A percentile compares a stretch with the other conserved stretches of the same genome.
Conservation (phyloP, 345 rosid genomes). For the Turritis glabra region DNA sequence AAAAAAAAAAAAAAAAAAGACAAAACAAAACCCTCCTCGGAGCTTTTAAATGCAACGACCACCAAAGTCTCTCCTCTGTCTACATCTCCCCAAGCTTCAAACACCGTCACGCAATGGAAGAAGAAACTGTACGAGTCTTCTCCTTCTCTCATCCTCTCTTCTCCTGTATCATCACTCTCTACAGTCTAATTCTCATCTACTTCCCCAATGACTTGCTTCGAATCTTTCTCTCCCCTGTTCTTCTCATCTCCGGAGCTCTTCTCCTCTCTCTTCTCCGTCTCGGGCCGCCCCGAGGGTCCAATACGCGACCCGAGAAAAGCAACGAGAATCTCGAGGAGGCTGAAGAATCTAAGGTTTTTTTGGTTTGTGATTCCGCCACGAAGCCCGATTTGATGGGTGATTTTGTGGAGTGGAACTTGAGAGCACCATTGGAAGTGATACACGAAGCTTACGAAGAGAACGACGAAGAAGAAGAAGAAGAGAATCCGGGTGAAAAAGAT, state of each 20-base stretch:
- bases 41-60: constrained; percentile 43
- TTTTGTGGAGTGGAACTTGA: constrained; percentile 75
- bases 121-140: constrained; percentile 1
- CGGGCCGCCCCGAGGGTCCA: constrained; percentile 38
- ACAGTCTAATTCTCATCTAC: constrained; percentile 50
- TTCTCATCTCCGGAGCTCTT: constrained; percentile 47
- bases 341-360: constrained; percentile 1
- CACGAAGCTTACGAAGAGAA: constrained; percentile 62
- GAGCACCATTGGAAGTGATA: constrained; percentile 82
- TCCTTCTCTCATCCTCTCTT: constrained; percentile 51
- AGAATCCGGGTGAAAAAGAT: constrained; percentile 12
- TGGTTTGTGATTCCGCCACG: constrained; percentile 5
- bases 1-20: neutral
- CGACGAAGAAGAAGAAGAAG: constrained; percentile 29
- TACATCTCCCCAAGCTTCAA: neutral
- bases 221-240: constrained; percentile 54
- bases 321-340: neutral
- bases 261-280: constrained; percentile 58
- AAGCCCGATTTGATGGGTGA: constrained; percentile 31
- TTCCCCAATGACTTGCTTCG: constrained; percentile 44
- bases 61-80: constrained; percentile 6
- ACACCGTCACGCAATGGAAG: constrained; percentile 22
- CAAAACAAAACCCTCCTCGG: constrained; percentile 9
- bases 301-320: constrained; percentile 2
- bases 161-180: constrained; percentile 58